Base-by-base conservation (phyloP, 805 yeast genomes). In the Candida piceae region DNA sequence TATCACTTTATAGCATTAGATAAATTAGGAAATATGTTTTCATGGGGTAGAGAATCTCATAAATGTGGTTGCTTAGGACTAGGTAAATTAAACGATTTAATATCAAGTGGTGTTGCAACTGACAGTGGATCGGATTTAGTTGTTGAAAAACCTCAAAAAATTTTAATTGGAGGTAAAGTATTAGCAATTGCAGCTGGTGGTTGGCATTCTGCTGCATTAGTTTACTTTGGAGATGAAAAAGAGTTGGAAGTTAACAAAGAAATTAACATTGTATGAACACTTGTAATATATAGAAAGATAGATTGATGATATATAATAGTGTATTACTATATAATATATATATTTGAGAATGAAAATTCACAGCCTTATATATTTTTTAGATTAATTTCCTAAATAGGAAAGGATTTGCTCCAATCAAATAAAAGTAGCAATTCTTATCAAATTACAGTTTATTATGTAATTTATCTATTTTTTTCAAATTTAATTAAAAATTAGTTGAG, bases 151-250 rank as follows among this genome's bases (percentile, higher is more conserved):
- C 86, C 86, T 3, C 58, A 63, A 1, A 50, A 50, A 31, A 59
- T 74, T 5, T 45, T 57, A 2, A 39, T 64, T 1, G 56, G 59
- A 4, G 75, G 75, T 4, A 60, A 62, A 22, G 76, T 80, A 52
- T 56, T 81, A 16, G 78, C 79, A 0, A 70, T 82, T 23, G 72
- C 84, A 2, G 86, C 89, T 6, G 80, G 78, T 12, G 94, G 93
- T 2, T 84, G 90, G 90, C 93, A 84, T 40, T 73, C 86, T 5
- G 77, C 80, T 30, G 88, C 87, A 1, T 62, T 84, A 35, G 63
- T 76, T 12, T 41, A 45, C 25, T 30, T 31, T 25, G 31, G 31
- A 29, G 10, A 29, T 29, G 31, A 29, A 7, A 21, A 29, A 9
- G 26, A 24, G 26, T 24, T 26, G 29, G 17, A 13, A 24, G 26